These are phyloP conservation scores for Vitis cinerea DNA, from an alignment of 164 flowering plant genomes.

Conservation along the genomic window DNA sequence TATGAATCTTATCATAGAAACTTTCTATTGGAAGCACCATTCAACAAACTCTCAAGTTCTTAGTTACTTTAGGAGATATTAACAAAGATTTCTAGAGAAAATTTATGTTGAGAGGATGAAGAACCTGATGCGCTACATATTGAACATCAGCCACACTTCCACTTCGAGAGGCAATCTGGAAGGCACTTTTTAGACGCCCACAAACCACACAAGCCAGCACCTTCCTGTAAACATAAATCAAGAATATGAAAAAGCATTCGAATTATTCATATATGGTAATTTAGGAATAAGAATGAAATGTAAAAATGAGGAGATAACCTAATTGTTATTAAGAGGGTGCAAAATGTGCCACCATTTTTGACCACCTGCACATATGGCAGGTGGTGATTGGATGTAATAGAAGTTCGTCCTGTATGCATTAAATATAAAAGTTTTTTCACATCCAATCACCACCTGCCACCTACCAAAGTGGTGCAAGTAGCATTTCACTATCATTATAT, in stretches of 20 bases:
- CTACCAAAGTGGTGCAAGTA: no score
- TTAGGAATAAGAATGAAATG: neutral
- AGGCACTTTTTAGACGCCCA: constrained; percentile 96
- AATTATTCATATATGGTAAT: constrained; percentile 1
- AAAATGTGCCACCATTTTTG: no score
- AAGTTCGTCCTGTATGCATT: no score
- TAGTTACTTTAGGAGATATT: no score
- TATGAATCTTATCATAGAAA: no score
- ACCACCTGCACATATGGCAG: no score
- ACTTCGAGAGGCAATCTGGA: constrained; percentile 94
- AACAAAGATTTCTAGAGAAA: neutral
- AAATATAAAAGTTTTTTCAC: no score
- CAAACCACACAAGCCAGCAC: constrained; percentile 98
- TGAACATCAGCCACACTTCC: constrained; percentile 99
- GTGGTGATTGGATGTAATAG: no score
- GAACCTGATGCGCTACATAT: constrained; percentile 98
- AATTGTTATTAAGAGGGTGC: neutral
- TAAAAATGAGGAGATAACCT: neutral
- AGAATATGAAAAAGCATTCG: neutral
- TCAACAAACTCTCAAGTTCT: no score
- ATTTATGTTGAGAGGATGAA: constrained; percentile 1
- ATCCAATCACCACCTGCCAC: no score
- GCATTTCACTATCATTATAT: no score
- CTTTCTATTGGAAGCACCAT: no score
- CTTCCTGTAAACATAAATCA: constrained; percentile 55